Percentiles rank a stretch among this genome's conserved stretches.
These are phyloP conservation scores for Arthrobotrys pseudoclavata DNA, from an alignment of 2,329 filamentous ascomycete species.

Conservation along the genomic window DNA sequence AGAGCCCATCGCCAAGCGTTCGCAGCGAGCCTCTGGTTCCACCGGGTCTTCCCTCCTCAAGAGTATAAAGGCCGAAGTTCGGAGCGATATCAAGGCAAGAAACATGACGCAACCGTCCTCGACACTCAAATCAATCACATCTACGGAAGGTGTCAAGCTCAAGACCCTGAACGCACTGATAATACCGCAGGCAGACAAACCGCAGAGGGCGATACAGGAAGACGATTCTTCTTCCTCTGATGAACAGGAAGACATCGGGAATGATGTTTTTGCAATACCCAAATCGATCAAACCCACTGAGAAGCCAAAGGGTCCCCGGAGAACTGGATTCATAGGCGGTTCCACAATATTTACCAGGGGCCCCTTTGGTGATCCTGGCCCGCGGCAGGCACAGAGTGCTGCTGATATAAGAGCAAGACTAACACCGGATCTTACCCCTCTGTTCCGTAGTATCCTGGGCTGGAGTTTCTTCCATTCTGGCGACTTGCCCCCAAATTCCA, in stretches of 20 bases:
- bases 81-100: slow-evolving; percentile 49
- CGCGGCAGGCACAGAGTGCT: slow-evolving; percentile 61
- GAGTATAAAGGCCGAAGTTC: slow-evolving; percentile 42
- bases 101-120: slow-evolving; percentile 16
- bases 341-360: slow-evolving; percentile 67
- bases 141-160: slow-evolving; percentile 50
- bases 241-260: slow-evolving; percentile 70
- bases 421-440: slow-evolving; percentile 84
- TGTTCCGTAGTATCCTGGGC: slow-evolving; percentile 87
- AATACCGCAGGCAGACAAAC: slow-evolving; percentile 45
- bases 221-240: slow-evolving; percentile 64
- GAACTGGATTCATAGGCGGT: slow-evolving; percentile 75
- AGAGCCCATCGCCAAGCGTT: slow-evolving; percentile 18
- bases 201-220: slow-evolving; percentile 28
- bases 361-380: slow-evolving; percentile 62
- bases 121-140: slow-evolving; percentile 43
- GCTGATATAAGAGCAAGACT: slow-evolving; percentile 96
- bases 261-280: slow-evolving; percentile 68
- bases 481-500: slow-evolving; percentile 82
- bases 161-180: slow-evolving; percentile 51
- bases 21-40: slow-evolving; percentile 1
- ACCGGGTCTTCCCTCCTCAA: slow-evolving; percentile 40
- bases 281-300: slow-evolving; percentile 64
- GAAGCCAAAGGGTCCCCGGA: slow-evolving; percentile 72
- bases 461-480: slow-evolving; percentile 96